Conservation (phyloP, 2,329 filamentous ascomycete genomes). For the Colletotrichum gigasporum region DNA sequence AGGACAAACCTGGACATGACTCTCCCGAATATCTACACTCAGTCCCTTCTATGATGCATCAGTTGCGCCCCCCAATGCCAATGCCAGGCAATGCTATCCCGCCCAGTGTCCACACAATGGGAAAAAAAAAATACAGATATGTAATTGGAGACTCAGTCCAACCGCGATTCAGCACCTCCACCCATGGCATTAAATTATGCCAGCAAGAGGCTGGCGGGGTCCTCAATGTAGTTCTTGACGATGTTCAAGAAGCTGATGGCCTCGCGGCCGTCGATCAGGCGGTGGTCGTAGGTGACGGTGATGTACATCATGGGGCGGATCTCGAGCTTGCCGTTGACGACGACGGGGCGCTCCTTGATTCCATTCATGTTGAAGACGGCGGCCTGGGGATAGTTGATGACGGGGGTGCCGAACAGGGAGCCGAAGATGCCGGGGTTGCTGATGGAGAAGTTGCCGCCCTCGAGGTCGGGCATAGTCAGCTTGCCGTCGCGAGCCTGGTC, state of each 20-base stretch:
- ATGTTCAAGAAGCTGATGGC: constrained; percentile 66
- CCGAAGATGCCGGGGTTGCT: constrained; percentile 82
- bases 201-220: constrained; percentile 58
- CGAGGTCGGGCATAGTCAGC: constrained; percentile 80
- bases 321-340: constrained; percentile 62
- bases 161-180: not conserved
- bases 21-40: constrained; percentile 5
- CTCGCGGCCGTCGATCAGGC: constrained; percentile 65
- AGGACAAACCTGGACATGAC: constrained; percentile 1
- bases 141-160: not conserved
- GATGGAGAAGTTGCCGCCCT: constrained; percentile 81
- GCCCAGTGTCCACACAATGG: constrained; percentile 8
- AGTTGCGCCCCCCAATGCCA: constrained; percentile 10
- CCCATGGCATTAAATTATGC: constrained; percentile 54
- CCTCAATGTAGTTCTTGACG: constrained; percentile 43
- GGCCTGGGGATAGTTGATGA: constrained; percentile 81
- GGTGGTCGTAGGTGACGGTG: constrained; percentile 63
- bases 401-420: constrained; percentile 63
- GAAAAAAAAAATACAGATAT: not conserved
- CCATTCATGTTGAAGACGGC: constrained; percentile 69
- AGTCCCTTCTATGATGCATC: constrained; percentile 8
- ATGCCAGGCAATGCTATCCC: constrained; percentile 17
- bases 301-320: constrained; percentile 57
- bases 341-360: constrained; percentile 61
- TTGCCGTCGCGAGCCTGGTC: constrained; percentile 73